phyloP scores from a whole-genome alignment of 2,329 filamentous ascomycete species.

The Curvularia lunata region DNA sequence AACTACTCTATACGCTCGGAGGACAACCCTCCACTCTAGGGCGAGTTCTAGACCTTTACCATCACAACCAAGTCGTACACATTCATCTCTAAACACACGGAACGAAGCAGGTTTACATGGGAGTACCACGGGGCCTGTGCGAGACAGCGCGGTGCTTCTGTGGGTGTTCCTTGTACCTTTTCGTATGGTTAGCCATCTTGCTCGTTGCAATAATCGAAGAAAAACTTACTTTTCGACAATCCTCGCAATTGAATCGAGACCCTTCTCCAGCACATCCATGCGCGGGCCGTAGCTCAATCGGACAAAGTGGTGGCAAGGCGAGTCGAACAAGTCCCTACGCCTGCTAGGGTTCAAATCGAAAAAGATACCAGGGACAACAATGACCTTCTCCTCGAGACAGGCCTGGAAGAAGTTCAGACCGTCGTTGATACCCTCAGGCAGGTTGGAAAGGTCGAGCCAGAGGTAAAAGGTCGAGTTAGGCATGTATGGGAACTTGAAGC shows the following conservation, averaged over 20 bases:
- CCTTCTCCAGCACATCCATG: constrained; percentile 51
- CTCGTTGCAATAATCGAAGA: neutral
- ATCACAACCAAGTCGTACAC: neutral
- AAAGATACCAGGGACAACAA: constrained; percentile 96
- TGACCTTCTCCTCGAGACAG: constrained; percentile 90
- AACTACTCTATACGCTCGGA: neutral
- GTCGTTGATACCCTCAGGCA: constrained; percentile 84
- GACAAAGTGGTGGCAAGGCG: constrained; percentile 75
- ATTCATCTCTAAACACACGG: neutral
- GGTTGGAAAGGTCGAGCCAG: constrained; percentile 70
- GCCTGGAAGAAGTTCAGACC: constrained; percentile 97
- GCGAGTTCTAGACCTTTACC: neutral
- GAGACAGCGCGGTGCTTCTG: constrained; percentile 20
- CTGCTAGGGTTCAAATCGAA: constrained; percentile 94
- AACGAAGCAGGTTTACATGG: neutral
- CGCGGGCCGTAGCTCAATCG: constrained; percentile 50
- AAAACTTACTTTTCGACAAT: constrained; percentile 51
- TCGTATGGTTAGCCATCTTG: neutral
- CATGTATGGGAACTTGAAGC: constrained; percentile 78
- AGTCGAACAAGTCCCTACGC: constrained; percentile 89
- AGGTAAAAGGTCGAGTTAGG: constrained; percentile 96
- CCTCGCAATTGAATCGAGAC: constrained; percentile 49
- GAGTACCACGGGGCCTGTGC: constrained; percentile 21
- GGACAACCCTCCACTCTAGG: neutral
- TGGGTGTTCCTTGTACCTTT: constrained; percentile 22